Evolutionary conservation across 2,329 filamentous ascomycete genomes (phyloP), one percentile per base, ranked within the genome.

Genomic region (Colletotrichum sidae): DNA sequence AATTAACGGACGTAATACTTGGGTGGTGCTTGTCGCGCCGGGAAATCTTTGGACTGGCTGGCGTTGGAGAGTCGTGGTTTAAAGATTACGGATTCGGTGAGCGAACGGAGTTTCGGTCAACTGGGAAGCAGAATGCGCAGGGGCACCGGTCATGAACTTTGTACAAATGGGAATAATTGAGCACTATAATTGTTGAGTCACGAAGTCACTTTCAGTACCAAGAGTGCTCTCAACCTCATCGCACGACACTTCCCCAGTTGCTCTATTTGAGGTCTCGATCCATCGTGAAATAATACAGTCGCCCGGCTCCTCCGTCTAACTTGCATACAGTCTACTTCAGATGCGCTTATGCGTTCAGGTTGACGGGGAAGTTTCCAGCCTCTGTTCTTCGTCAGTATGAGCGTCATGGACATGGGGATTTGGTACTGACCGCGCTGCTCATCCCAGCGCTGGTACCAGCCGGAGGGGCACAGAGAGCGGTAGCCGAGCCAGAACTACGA

Each of bases 381-480:
- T 89, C 89, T 91, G 76, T 69, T 58, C n/a, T 54, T 66, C 34
- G 60, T 69, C 41, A 69, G 65, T 44, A 61, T 41, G 44, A 34
- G n/a, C 37, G 33, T 39, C 42, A 35, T 47, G 15, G 34, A 45
- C 13, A 56, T 37, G n/a, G 39, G 49, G 57, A 42, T 44, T 45
- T 25, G 39, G 35, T 41, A 52, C 91, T 78, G 85, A 96, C 93
- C 93, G 83, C 96, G 92, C 87, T 98, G 96, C 77, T 96, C 93
- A 78, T 99, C 95, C 96, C 96, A 99, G 83, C 96, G 89, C 82
- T 90, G 83, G 78, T 92, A 91, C 96, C 96, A 99, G 77, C 89
- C 88, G 81, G 92, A 96, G 74, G 96, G 96, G 91, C 96, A 99
- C 72, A 99, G 90, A 72, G 96, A 97, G 81, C 93, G 91, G 88